phyloP scores from a whole-genome alignment of 148 eudicot species.

The Talinum fruticosum region DNA sequence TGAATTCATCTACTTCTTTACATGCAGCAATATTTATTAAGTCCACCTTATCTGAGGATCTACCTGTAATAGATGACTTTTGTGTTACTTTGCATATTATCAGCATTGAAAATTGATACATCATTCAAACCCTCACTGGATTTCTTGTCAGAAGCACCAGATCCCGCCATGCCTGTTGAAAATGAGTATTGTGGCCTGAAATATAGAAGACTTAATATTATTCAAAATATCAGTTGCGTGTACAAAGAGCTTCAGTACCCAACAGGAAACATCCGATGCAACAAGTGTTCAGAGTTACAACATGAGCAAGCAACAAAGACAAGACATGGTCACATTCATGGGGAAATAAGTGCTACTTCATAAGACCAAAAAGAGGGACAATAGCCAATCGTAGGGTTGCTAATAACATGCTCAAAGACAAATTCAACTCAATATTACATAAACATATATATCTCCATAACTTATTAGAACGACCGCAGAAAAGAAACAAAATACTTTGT shows the following conservation, averaged over 20 bases:
- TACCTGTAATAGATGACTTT: constrained; percentile 81
- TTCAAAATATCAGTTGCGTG: neutral
- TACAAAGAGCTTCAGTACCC: neutral
- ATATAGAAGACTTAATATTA: neutral
- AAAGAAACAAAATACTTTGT: too few relatives aligned
- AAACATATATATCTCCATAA: neutral
- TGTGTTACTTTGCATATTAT: constrained; percentile 73
- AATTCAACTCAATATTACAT: neutral
- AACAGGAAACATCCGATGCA: neutral
- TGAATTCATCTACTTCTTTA: neutral
- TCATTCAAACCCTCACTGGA: constrained; percentile 46
- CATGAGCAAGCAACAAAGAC: neutral
- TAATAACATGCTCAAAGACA: neutral
- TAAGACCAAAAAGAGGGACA: neutral
- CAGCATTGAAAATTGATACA: constrained; percentile 66
- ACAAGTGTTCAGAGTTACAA: neutral
- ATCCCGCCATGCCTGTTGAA: constrained; percentile 52
- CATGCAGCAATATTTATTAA: neutral
- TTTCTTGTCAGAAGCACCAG: constrained; percentile 50
- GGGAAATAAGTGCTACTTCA: neutral
- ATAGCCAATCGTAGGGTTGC: neutral
- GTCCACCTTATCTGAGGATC: neutral
- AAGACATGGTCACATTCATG: neutral
- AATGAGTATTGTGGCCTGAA: constrained; percentile 11
- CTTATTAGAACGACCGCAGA: too few relatives aligned